These are phyloP conservation scores for Wickerhamiella musiphila DNA, from an alignment of 805 yeast genomes.

Conservation along the genomic window DNA sequence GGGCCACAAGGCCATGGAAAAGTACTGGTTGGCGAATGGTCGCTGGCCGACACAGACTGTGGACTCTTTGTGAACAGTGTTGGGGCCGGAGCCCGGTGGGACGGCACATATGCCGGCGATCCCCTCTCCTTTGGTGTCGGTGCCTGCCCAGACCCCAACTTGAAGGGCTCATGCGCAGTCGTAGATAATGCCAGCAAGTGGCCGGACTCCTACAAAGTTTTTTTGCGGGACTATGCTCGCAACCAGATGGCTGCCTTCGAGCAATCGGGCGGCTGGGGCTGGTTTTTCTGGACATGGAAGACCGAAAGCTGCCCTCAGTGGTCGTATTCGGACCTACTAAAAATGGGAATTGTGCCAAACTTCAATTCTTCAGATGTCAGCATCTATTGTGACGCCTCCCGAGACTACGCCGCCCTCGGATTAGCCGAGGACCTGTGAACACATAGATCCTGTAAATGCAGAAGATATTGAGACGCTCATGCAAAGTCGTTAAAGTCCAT, in stretches of 20 bases:
- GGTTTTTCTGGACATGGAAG: conserved; percentile 76
- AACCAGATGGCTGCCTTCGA: conserved; percentile 70
- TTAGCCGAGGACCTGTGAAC: too few species aligned
- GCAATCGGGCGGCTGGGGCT: conserved; percentile 51
- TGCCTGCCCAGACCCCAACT: conserved; percentile 11
- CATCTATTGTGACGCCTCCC: too few species aligned
- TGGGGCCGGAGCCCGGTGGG: conserved; percentile 59
- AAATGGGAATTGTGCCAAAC: background rate
- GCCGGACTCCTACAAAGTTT: conserved; percentile 34
- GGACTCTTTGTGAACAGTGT: conserved; percentile 71
- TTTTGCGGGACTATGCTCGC: conserved; percentile 51
- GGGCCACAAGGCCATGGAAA: conserved; percentile 39
- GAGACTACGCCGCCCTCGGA: too few species aligned
- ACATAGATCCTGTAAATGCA: conserved; percentile 1
- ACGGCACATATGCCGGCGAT: conserved; percentile 32
- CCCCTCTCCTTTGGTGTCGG: conserved; percentile 9
- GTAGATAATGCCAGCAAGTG: conserved; percentile 22
- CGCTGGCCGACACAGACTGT: conserved; percentile 78
- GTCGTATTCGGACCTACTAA: conserved; percentile 14
- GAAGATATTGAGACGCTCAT: background rate
- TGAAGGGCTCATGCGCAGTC: conserved; percentile 24
- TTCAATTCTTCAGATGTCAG: background rate
- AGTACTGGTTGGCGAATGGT: conserved; percentile 62
- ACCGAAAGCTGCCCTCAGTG: conserved; percentile 18
- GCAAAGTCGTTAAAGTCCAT: background rate